Evolutionary conservation across 768 basidiomycete species (phyloP).

Genomic region (Guyanaporus albipodus): DNA sequence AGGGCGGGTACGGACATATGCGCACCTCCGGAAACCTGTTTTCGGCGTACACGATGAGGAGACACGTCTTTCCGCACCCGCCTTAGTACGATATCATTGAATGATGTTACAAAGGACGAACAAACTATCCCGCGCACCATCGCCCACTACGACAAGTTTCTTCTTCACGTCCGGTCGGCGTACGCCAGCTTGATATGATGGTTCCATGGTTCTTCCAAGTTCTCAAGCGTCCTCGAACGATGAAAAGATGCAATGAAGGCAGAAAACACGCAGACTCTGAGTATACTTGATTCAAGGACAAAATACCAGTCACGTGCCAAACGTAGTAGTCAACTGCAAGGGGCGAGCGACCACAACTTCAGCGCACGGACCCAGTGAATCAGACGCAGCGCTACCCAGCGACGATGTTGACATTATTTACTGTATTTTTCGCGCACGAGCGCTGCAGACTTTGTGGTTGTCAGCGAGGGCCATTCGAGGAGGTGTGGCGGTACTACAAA

Average conservation of each 20-base stretch:
- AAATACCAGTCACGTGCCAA: slow-evolving; percentile 22
- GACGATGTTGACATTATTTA: no score
- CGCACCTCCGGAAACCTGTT: slow-evolving; percentile 93
- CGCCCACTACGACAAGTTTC: slow-evolving; percentile 86
- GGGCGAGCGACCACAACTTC: no score
- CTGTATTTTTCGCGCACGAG: no score
- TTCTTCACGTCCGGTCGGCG: slow-evolving; percentile 77
- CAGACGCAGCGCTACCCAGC: no score
- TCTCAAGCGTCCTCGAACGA: not conserved
- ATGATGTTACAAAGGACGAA: slow-evolving; percentile 26
- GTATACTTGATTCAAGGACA: no score
- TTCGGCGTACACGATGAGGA: slow-evolving; percentile 94
- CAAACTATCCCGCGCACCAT: slow-evolving; percentile 52
- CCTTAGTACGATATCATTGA: slow-evolving; percentile 42
- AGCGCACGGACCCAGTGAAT: no score
- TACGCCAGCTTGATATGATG: slow-evolving; percentile 24
- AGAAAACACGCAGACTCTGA: slow-evolving; percentile 8
- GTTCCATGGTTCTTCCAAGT: slow-evolving; percentile 21
- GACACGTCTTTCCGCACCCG: slow-evolving; percentile 91
- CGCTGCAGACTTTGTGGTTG: no score
- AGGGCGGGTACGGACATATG: slow-evolving; percentile 4
- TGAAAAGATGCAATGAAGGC: not conserved
- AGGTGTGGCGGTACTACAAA: slow-evolving; percentile 25
- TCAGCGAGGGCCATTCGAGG: no score
- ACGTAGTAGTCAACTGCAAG: no score